Conservation (phyloP, 176 grass and related monocot species). For the Juncus inflexus region DNA sequence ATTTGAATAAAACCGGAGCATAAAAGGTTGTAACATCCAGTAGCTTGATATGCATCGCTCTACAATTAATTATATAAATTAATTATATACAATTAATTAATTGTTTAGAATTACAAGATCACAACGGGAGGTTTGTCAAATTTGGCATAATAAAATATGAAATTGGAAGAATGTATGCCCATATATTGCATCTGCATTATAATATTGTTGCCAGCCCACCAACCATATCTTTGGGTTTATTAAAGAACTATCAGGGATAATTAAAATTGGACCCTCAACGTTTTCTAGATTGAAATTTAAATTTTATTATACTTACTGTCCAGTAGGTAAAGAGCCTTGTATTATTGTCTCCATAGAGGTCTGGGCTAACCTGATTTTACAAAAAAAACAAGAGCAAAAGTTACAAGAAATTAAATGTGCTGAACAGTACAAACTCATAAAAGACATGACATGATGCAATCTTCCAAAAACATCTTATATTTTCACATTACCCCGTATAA, state of each 20-base stretch:
- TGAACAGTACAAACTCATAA: slow-evolving; percentile 35
- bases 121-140: slow-evolving; percentile 19
- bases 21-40: slow-evolving; percentile 88
- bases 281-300: slow-evolving; percentile 26
- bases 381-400: slow-evolving; percentile 27
- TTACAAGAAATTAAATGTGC: slow-evolving; percentile 33
- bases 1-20: slow-evolving; percentile 89
- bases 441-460: too few relatives aligned
- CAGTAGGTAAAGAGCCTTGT: slow-evolving; percentile 88
- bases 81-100: slow-evolving; percentile 12
- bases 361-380: slow-evolving; percentile 69
- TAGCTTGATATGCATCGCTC: slow-evolving; percentile 91
- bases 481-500: too few relatives aligned
- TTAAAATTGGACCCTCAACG: slow-evolving; percentile 5
- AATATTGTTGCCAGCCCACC: background rate
- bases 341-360: slow-evolving; percentile 82
- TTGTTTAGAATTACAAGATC: slow-evolving; percentile 12
- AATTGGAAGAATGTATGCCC: background rate
- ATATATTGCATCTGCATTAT: background rate
- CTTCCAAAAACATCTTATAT: too few relatives aligned
- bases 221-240: too few relatives aligned
- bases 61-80: slow-evolving; percentile 31
- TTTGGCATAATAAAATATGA: background rate
- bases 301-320: slow-evolving; percentile 57
- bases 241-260: background rate